Conservation (phyloP, 345 rosid genomes). For the Gossypium thurberi region DNA sequence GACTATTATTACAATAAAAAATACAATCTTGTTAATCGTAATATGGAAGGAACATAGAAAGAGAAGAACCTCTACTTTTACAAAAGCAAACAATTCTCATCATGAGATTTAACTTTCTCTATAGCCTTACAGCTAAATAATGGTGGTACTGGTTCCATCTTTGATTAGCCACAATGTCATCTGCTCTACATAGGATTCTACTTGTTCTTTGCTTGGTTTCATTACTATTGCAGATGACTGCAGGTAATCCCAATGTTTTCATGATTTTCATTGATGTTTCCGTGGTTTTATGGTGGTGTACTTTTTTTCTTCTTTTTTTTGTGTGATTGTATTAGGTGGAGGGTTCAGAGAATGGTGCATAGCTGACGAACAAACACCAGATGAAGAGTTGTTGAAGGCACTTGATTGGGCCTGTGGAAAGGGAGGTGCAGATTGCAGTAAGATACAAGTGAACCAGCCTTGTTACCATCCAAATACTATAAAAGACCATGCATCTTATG, state of each 20-base stretch:
- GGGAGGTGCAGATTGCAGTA: slow-evolving; percentile 52
- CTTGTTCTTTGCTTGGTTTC: slow-evolving; percentile 16
- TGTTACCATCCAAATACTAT: slow-evolving; percentile 42
- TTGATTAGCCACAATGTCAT: slow-evolving; percentile 15
- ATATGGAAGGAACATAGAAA: slow-evolving; percentile 22
- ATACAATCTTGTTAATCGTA: slow-evolving; percentile 13
- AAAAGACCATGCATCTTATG: slow-evolving; percentile 50
- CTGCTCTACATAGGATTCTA: slow-evolving; percentile 8
- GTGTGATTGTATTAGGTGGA: slow-evolving; percentile 21
- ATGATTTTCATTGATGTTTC: not conserved
- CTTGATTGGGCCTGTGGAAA: slow-evolving; percentile 61
- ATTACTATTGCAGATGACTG: slow-evolving; percentile 20
- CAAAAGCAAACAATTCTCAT: slow-evolving; percentile 19
- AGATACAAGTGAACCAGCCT: slow-evolving; percentile 31
- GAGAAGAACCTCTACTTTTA: slow-evolving; percentile 26
- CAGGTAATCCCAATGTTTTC: slow-evolving; percentile 17
- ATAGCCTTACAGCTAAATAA: not conserved
- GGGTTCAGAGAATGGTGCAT: slow-evolving; percentile 57
- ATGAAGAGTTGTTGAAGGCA: slow-evolving; percentile 43
- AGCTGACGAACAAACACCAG: slow-evolving; percentile 57
- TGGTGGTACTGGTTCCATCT: not conserved
- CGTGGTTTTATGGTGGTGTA: not conserved
- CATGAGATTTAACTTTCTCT: not conserved
- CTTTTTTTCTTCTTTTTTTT: not conserved
- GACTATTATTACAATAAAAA: not conserved